Evolutionary conservation across 129 eudicot species (phyloP), one percentile per base, ranked within the genome.

Genomic region (Cynara cardunculus): DNA sequence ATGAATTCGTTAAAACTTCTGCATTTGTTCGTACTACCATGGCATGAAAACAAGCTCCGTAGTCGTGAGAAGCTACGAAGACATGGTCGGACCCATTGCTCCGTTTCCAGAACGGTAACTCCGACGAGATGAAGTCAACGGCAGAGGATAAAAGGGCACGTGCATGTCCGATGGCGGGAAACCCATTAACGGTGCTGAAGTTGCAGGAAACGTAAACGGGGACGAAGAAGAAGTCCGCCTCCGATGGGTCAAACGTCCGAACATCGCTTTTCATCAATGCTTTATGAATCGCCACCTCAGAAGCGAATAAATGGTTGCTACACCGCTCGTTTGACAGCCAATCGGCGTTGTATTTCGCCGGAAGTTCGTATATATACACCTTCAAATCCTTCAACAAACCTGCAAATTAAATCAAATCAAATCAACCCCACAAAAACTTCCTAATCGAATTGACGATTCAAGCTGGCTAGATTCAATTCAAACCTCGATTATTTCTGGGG

Each of bases 201-300:
- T 95, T 92, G 84, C 99, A 95, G 3, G 99, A 86, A n/a, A 92
- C 97, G 31, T 95, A 95, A 30, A 92, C 99, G 0, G 99, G 99
- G 13, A 92, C 97, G 80, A 90, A 95, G 92, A 90, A 95, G 46
- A 92, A 92, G 49, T 92, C 97, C 5, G 99, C 99, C 21, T 90
- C 91, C 64, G 66, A 68, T 4, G 97, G 94, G 78, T 95, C 91
- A 62, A 86, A 56, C 0, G 99, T 92, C 16, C 97, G 79, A 1
- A 87, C 76, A 8, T 87, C 84, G 84, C 89, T 89, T 26, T 61
- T 87, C 77, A 87, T 18, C 80, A 95, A 73, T 1, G 94, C 90
- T 69, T 69, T 76, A 77, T 95, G 99, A 12, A 95, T 92, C 14
- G 97, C 96, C 3, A 95, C 97, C 84, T 95, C 99, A 0, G 99